phyloP scores from a whole-genome alignment of 306 rosid genomes.

The Dicorynia guianensis region DNA sequence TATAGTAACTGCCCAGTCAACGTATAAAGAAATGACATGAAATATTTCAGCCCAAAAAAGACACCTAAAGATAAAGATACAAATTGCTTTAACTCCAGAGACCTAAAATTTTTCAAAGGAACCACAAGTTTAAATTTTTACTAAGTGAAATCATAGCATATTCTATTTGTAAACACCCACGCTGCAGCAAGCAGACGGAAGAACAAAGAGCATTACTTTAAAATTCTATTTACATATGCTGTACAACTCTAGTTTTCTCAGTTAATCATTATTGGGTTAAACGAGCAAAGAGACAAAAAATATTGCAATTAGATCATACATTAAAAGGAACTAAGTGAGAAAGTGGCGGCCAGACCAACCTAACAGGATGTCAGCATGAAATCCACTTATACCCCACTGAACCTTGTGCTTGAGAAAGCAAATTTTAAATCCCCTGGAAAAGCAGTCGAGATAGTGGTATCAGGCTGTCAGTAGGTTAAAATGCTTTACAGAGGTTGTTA shows the following conservation, averaged over 20 bases:
- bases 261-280: conserved; percentile 63
- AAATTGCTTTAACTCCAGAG: too few species aligned
- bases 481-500: conserved; percentile 98
- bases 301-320: conserved; percentile 50
- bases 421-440: conserved; percentile 52
- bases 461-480: conserved; percentile 75
- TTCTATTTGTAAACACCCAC: conserved; percentile 15
- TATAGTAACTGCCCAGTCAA: too few species aligned
- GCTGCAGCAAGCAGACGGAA: not conserved
- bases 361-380: conserved; percentile 49
- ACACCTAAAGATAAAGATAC: too few species aligned
- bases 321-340: conserved; percentile 34
- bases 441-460: conserved; percentile 57
- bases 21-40: too few species aligned
- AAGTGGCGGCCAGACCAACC: conserved; percentile 54
- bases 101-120: conserved; percentile 6
- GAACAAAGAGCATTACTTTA: conserved; percentile 34
- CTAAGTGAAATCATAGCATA: conserved; percentile 20
- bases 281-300: conserved; percentile 37
- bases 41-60: too few species aligned
- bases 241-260: conserved; percentile 62
- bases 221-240: conserved; percentile 75
- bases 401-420: conserved; percentile 40
- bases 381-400: conserved; percentile 50
- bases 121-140: not conserved